phyloP scores from a whole-genome alignment of 1,284 basidiomycete genomes.

The Leccinum pachyderme region DNA sequence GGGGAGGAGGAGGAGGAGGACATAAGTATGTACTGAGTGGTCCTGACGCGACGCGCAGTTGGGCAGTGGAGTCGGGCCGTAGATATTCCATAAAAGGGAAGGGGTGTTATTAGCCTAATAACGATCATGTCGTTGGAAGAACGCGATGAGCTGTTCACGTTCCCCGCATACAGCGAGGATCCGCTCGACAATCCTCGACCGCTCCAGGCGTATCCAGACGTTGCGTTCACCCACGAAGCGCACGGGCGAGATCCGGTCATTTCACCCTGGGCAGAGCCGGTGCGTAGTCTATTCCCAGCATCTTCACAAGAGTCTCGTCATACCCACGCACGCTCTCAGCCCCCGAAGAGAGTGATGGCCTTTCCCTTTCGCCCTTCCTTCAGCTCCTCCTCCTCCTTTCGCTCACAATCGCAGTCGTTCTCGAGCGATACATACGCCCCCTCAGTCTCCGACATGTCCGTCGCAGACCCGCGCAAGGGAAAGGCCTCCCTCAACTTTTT shows the following conservation, averaged over 20 bases:
- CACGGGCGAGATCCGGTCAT: slow-evolving; percentile 19
- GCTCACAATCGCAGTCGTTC: slow-evolving; percentile 39
- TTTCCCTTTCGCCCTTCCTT: slow-evolving; percentile 35
- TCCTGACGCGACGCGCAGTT: slow-evolving; percentile 8
- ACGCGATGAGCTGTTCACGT: slow-evolving; percentile 14
- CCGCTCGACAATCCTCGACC: slow-evolving; percentile 2
- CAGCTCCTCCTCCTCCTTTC: slow-evolving; percentile 33
- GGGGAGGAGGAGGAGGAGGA: slow-evolving; percentile 10
- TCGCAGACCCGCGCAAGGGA: slow-evolving; percentile 32
- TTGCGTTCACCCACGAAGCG: background rate
- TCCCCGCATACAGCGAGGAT: slow-evolving; percentile 12
- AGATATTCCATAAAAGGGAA: background rate
- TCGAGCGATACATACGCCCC: slow-evolving; percentile 33
- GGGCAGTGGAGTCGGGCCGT: slow-evolving; percentile 12
- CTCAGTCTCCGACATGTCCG: slow-evolving; percentile 32
- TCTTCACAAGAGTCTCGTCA: background rate
- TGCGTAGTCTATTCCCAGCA: background rate
- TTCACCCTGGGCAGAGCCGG: slow-evolving; percentile 25
- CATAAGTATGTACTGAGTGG: background rate
- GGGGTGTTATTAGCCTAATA: background rate
- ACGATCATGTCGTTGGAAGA: slow-evolving; percentile 16
- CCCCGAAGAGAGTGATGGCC: slow-evolving; percentile 16
- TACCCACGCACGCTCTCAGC: slow-evolving; percentile 16
- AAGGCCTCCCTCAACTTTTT: slow-evolving; percentile 32
- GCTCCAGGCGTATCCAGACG: slow-evolving; percentile 16